These are phyloP conservation scores for Phytophthora pisi DNA, from an alignment of 352 stramenopile species.

Conservation along the genomic window DNA sequence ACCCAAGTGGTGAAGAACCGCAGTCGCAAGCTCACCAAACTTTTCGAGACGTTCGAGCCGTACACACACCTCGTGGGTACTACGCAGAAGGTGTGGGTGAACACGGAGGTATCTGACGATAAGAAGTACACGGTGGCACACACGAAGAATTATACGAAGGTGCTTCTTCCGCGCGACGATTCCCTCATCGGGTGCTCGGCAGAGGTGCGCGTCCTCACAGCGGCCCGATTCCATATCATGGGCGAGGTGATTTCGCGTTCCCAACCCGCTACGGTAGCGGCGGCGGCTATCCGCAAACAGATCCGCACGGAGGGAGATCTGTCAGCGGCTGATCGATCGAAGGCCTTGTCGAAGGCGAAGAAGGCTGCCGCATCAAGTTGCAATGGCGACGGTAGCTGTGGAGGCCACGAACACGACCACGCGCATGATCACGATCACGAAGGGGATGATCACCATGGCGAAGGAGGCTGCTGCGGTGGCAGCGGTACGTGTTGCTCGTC, in stretches of 20 bases:
- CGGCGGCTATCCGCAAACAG: constrained; percentile 55
- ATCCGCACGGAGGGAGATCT: constrained; percentile 49
- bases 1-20: constrained; percentile 91
- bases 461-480: constrained; percentile 41
- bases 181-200: constrained; percentile 77
- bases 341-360: constrained; percentile 37
- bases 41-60: constrained; percentile 86
- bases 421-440: constrained; percentile 28
- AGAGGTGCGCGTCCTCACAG: constrained; percentile 55
- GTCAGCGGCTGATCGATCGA: constrained; percentile 36
- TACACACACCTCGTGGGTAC: constrained; percentile 75
- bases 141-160: constrained; percentile 94
- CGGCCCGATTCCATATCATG: constrained; percentile 79
- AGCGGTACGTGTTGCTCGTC: constrained; percentile 44
- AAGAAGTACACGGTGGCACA: constrained; percentile 84
- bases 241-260: constrained; percentile 63
- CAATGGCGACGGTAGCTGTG: constrained; percentile 39
- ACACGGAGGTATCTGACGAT: constrained; percentile 86
- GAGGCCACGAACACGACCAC: constrained; percentile 21
- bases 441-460: constrained; percentile 19
- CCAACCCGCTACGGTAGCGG: constrained; percentile 55
- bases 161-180: constrained; percentile 81
- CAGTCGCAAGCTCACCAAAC: constrained; percentile 79
- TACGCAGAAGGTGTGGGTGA: constrained; percentile 78
- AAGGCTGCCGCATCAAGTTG: constrained; percentile 19